Evolutionary conservation across 352 stramenopile genomes (phyloP).

Genomic region (Globisporangium irregulare): DNA sequence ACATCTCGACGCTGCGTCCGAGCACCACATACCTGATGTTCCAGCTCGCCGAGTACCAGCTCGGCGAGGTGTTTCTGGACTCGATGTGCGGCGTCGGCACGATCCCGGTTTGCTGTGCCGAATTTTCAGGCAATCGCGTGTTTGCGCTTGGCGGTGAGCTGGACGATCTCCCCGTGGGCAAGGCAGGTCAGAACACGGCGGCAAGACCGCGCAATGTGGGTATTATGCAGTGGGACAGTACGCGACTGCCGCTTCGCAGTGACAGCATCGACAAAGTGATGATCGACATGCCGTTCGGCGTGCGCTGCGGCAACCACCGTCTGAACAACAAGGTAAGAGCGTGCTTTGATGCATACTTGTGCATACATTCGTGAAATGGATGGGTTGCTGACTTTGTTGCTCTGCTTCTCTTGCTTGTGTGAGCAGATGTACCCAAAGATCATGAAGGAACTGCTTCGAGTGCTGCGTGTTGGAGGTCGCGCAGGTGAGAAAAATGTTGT

Average conservation of each 20-base stretch:
- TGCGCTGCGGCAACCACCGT: slow-evolving; percentile 68
- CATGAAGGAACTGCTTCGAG: slow-evolving; percentile 63
- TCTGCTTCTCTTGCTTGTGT: background rate
- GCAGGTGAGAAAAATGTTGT: slow-evolving; percentile 27
- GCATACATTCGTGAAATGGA: background rate
- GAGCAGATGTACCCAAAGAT: slow-evolving; percentile 70
- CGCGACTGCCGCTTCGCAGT: slow-evolving; percentile 47
- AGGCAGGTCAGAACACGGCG: slow-evolving; percentile 50
- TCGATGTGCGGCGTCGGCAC: slow-evolving; percentile 83
- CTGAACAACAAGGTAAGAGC: slow-evolving; percentile 57
- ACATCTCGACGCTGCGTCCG: slow-evolving; percentile 72
- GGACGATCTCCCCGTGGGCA: slow-evolving; percentile 44
- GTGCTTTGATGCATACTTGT: background rate
- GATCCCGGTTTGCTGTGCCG: slow-evolving; percentile 59
- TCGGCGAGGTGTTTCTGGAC: slow-evolving; percentile 70
- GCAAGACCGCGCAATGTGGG: slow-evolving; percentile 35
- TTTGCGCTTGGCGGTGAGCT: slow-evolving; percentile 71
- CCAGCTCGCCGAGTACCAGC: slow-evolving; percentile 48
- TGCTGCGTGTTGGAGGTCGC: slow-evolving; percentile 51
- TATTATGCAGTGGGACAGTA: slow-evolving; percentile 67
- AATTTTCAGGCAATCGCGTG: slow-evolving; percentile 46
- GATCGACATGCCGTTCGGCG: slow-evolving; percentile 79
- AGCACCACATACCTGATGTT: slow-evolving; percentile 80
- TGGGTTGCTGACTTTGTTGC: background rate
- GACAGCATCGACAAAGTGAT: slow-evolving; percentile 59